Evolutionary conservation across 2,329 filamentous ascomycete species (phyloP), one percentile per base, ranked within the genome.

Genomic region (Rhexocercosporidium sp.): DNA sequence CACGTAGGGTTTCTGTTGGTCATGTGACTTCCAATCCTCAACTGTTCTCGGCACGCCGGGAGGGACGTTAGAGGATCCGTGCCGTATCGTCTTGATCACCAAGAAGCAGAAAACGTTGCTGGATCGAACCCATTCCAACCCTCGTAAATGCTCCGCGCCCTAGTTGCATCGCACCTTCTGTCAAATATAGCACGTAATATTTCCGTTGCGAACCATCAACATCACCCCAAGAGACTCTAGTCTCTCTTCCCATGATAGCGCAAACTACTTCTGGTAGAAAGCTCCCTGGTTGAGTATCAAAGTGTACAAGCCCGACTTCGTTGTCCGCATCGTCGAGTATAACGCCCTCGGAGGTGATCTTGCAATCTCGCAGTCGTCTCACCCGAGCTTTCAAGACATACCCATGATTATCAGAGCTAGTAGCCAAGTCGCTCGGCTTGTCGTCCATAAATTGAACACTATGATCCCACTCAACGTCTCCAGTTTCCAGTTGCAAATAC

Each of bases 91-190:
- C 65, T 59, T 59, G 51, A 37, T 41, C 61, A 64, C 54, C 34
- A 56, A 64, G 44, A 31, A 54, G 34, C 41, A 64, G 53, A 44
- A 56, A 64, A 64, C 47, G 47, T 51, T 56, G 47, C 61, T 64
- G 49, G 47, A 64, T 64, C 51, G 31, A 56, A 46, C 61, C 61
- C 27, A 64, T 64, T 56, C 61, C 61, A 64, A 64, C 61, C 61
- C 61, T 64, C 51, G 27, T n/a, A 44, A 64, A 64, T 54, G 51
- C 56, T 54, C 47, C 47, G 39, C 46, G 37, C 39, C 49, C 59
- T 27, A 14, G 16, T 41, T 49, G 44, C 22, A 31, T 14, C 34
- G 41, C 41, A 46, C 41, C 41, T 46, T 46, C 41, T 46, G 18
- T 8, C 18, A 46, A 46, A 46, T n/a, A 46, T 20, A 46, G 41